A percentile compares a stretch with the other conserved stretches of the same genome.
These are phyloP conservation scores for carrot (Daucus carota) DNA, from an alignment of 129 eudicot genomes.

Conservation along the genomic window DNA sequence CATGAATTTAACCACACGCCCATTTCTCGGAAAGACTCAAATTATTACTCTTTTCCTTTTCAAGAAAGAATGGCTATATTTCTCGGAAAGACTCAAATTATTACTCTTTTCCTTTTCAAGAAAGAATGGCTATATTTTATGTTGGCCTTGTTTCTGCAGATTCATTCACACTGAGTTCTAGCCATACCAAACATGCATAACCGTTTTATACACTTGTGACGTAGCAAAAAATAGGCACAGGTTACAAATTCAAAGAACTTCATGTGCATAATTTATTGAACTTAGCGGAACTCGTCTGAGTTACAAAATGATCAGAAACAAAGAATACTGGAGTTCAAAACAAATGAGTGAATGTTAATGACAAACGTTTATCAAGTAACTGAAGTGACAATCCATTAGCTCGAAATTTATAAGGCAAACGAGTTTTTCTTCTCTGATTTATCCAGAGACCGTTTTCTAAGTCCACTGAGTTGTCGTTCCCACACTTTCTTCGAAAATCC, in stretches of 20 bases:
- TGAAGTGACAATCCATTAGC: background rate
- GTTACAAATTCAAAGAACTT: background rate
- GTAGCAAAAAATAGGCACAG: background rate
- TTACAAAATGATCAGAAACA: background rate
- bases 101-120: no score
- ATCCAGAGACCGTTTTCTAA: conserved; percentile 34
- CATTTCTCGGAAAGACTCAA: no score
- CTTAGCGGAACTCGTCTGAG: background rate
- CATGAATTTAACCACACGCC: no score
- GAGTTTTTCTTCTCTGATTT: conserved; percentile 23
- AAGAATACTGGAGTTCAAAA: background rate
- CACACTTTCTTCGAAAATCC: conserved; percentile 29
- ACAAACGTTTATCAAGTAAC: background rate
- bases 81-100: no score
- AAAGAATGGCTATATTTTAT: no score
- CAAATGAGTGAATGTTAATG: background rate
- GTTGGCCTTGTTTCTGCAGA: background rate
- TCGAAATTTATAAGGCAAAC: background rate
- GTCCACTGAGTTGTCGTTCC: conserved; percentile 55
- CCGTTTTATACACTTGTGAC: background rate
- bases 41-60: no score
- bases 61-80: no score
- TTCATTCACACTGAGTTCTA: no score
- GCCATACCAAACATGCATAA: no score
- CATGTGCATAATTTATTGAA: background rate